Percentiles rank a stretch among this genome's conserved stretches.
phyloP scores from a whole-genome alignment of 2,329 filamentous ascomycete species.

The Whalleya microplaca region DNA sequence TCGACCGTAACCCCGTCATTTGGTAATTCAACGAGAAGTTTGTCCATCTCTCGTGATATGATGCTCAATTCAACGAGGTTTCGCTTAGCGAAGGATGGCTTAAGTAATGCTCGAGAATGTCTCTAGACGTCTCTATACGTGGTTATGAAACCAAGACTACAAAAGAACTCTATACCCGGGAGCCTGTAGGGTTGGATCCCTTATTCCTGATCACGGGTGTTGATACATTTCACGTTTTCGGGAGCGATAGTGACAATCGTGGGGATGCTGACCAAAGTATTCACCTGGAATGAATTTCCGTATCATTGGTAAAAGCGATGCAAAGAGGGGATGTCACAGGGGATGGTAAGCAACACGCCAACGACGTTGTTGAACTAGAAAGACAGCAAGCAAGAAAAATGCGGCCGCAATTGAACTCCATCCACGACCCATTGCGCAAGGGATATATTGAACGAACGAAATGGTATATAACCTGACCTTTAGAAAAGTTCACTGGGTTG shows the following conservation, averaged over 20 bases:
- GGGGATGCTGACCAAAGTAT: neutral
- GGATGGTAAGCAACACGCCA: too few relatives aligned
- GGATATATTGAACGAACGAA: too few relatives aligned
- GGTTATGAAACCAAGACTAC: constrained; percentile 4
- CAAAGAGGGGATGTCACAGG: too few relatives aligned
- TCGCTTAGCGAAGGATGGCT: neutral
- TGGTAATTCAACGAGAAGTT: too few relatives aligned
- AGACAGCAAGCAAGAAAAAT: too few relatives aligned
- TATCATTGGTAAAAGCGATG: neutral
- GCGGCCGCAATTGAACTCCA: too few relatives aligned
- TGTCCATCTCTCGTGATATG: too few relatives aligned
- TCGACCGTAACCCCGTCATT: too few relatives aligned
- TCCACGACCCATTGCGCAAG: too few relatives aligned
- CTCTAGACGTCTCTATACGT: constrained; percentile 1
- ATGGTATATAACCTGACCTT: too few relatives aligned
- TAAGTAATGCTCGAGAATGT: neutral
- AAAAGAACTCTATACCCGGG: constrained; percentile 8
- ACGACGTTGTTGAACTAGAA: too few relatives aligned
- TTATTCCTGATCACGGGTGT: neutral
- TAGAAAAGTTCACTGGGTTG: too few relatives aligned
- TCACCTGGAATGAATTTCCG: neutral
- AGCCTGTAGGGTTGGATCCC: constrained; percentile 5
- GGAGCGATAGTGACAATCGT: constrained; percentile 1
- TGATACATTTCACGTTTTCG: constrained; percentile 2
- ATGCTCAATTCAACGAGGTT: neutral